Evolutionary conservation across 495 filamentous ascomycete genomes (phyloP), one percentile per base, ranked within the genome.

Genomic region (Aspergillus ostianus): DNA sequence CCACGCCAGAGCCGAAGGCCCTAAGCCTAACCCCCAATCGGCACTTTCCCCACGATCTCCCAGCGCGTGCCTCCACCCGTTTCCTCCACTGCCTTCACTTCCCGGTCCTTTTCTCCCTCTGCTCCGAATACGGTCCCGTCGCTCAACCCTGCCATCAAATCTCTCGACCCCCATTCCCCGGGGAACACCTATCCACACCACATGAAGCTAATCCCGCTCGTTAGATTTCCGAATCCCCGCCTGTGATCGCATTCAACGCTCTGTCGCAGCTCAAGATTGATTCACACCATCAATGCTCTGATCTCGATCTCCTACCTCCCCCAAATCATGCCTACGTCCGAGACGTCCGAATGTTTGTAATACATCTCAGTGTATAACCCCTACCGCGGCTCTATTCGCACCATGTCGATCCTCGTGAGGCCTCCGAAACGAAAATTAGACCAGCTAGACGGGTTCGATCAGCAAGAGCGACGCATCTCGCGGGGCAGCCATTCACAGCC

Each of bases 331-430:
- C 21, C 41, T 41, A 12, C 19, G 23, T 26, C 46, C 13, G 46
- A 29, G 23, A 49, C 46, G 46, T 46, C n/a, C 48, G n/a, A 44
- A 51, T 27, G 32, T 9, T 19, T 18, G 6, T 26, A 29, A 32
- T 7, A 19, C 23, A 30, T 6, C 2, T n/a, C 26, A 48, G n/a
- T 49, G 20, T 17, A 17, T 29, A 23, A 18, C 36, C 15, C n/a
- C n/a, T 13, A 29, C 50, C 7, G 12, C 20, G 36, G 36, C 15
- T 52, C 50, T 13, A 26, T 51, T 55, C 20, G 48, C 65, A 62
- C 53, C 47, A 78, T 78, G 75, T 77, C 75, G 44, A 66, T 74
- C 46, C 63, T 77, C 41, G 72, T 70, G 48, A 69, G 70, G 36
- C 74, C 74, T 21, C 63, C 62, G 15, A 78, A 78, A 59, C 72